Evolutionary conservation across 306 rosid species (phyloP).

Genomic region (Cucurbita maxima): DNA sequence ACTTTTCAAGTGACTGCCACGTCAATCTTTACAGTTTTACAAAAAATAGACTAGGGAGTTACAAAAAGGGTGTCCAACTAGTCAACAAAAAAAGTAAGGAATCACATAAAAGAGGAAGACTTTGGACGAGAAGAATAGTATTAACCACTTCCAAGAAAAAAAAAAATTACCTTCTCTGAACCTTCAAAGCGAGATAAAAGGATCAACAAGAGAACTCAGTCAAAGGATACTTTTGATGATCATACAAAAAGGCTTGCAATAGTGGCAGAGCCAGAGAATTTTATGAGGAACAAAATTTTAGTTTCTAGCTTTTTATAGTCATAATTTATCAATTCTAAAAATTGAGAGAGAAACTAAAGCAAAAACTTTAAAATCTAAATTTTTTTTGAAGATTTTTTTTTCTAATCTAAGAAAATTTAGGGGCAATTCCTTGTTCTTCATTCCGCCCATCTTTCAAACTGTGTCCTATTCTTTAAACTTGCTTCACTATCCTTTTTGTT

Average conservation of each 20-base stretch:
- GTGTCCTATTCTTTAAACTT: background rate
- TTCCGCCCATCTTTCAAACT: background rate
- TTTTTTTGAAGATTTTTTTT: background rate
- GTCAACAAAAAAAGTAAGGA: background rate
- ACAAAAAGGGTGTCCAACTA: background rate
- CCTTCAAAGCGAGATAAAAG: background rate
- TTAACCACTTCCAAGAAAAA: background rate
- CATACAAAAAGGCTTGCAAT: background rate
- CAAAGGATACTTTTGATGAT: background rate
- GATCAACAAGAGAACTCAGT: background rate
- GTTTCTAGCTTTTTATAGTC: background rate
- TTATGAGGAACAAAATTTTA: background rate
- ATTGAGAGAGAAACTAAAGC: background rate
- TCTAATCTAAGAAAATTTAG: too few species aligned
- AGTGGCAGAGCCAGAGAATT: background rate
- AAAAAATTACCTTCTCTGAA: background rate
- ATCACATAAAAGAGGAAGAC: background rate
- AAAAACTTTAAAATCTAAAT: background rate
- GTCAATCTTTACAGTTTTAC: background rate
- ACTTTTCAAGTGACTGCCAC: background rate
- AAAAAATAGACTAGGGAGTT: background rate
- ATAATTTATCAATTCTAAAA: background rate
- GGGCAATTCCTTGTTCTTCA: background rate
- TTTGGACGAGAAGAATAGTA: background rate
- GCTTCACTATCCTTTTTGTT: background rate